phyloP scores from a whole-genome alignment of 108 stramenopile genomes.

The Cyclotella baltica region DNA sequence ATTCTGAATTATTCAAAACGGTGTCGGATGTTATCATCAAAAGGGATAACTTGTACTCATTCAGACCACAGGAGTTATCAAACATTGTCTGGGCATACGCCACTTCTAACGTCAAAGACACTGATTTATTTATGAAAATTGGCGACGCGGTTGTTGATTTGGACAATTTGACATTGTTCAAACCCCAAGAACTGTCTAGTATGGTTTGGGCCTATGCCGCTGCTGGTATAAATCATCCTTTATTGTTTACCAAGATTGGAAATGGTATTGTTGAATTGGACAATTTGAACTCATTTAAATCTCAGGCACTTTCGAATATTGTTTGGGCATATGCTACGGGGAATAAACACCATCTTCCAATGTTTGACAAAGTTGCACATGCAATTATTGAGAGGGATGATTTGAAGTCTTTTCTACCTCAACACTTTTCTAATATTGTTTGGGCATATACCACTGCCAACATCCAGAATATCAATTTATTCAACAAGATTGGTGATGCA shows the following conservation, averaged over 20 bases:
- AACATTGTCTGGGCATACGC: slow-evolving; percentile 3
- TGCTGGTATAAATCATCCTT: neutral
- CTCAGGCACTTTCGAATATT: neutral
- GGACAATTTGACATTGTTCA: neutral
- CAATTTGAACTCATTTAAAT: neutral
- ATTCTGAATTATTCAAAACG: neutral
- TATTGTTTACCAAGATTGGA: neutral
- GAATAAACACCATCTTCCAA: neutral
- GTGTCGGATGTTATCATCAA: neutral
- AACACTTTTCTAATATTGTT: no score
- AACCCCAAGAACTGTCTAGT: slow-evolving; percentile 5
- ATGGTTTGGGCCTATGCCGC: slow-evolving; percentile 6
- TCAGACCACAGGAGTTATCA: neutral
- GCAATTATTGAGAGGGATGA: neutral
- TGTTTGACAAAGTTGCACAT: neutral
- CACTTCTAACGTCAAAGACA: neutral
- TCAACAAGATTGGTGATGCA: neutral
- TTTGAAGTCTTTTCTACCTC: neutral
- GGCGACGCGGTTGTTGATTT: neutral
- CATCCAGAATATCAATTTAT: neutral
- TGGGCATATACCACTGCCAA: neutral
- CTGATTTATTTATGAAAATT: neutral
- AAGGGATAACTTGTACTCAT: neutral
- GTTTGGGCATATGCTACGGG: neutral
- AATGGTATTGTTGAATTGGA: neutral